These are phyloP conservation scores for Leccinum huronense DNA, from an alignment of 1,284 basidiomycete species.

Conservation along the genomic window DNA sequence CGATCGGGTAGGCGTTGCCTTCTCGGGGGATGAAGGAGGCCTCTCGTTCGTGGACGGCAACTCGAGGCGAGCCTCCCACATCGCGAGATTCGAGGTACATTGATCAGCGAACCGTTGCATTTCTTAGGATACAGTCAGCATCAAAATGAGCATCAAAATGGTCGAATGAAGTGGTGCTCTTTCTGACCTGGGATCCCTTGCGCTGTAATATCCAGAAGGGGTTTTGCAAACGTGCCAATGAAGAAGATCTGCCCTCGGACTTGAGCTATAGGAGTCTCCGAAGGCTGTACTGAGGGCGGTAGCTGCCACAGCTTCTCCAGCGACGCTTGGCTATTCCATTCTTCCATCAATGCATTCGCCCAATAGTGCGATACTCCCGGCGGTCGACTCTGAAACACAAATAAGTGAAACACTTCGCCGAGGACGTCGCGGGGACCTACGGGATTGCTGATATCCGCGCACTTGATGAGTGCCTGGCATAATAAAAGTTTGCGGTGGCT, in stretches of 20 bases:
- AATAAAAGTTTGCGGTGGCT: constrained; percentile 63
- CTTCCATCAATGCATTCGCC: constrained; percentile 82
- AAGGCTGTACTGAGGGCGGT: constrained; percentile 67
- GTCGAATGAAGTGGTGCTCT: not conserved
- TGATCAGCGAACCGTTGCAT: constrained; percentile 61
- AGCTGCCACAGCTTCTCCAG: constrained; percentile 78
- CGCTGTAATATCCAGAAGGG: constrained; percentile 75
- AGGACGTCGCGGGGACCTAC: constrained; percentile 47
- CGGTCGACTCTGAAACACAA: constrained; percentile 71
- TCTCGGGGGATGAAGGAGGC: constrained; percentile 8
- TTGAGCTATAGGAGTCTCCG: constrained; percentile 67
- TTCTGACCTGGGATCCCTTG: constrained; percentile 67
- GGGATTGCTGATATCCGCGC: constrained; percentile 95
- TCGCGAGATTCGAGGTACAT: constrained; percentile 61
- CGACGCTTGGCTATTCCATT: constrained; percentile 86
- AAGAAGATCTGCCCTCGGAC: constrained; percentile 90
- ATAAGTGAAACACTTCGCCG: constrained; percentile 17
- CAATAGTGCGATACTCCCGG: constrained; percentile 86
- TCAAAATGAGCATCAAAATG: constrained; percentile 12
- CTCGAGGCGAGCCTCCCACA: constrained; percentile 59
- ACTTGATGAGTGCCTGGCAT: constrained; percentile 93
- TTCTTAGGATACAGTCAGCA: constrained; percentile 45
- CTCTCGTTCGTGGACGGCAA: constrained; percentile 33
- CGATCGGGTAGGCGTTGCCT: constrained; percentile 36
- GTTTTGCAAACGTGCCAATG: constrained; percentile 77